Evolutionary conservation across 202 grass and related monocot species (phyloP), one percentile per base, ranked within the genome.

Genomic region (Sporobolus alterniflorus): DNA sequence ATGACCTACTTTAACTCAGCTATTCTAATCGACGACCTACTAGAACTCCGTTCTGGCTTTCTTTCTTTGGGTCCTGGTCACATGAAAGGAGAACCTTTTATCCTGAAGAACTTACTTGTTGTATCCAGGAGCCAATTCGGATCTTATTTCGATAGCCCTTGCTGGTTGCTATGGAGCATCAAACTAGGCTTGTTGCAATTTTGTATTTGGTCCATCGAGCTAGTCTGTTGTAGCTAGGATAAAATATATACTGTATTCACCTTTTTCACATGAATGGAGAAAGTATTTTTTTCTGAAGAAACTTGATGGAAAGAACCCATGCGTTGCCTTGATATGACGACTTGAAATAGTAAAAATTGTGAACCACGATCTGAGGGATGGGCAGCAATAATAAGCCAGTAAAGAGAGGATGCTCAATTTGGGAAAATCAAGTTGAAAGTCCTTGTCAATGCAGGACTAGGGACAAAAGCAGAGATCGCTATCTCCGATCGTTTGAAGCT

Each of bases 401-500:
- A n/a, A n/a, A n/a, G n/a, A n/a, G n/a, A n/a, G n/a, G n/a, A n/a
- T n/a, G n/a, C n/a, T n/a, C 65, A 15, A 20, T 26, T 62, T 16
- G 52, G 29, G 42, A 31, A 54, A 43, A 66, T 78, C 67, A 85
- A 82, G 30, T 33, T 24, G 31, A 73, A 81, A 60, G 54, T 76
- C 74, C 17, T 62, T 6, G 21, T 69, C 40, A 31, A 16, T 64
- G 43, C 70, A 76, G 78, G 82, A 11, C 39, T 43, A 66, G 43
- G 76, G 81, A 76, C 21, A 84, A 83, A 89, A 39, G 54, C 70
- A 80, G 54, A 34, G 59, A 68, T 86, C 69, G 50, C 70, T 80
- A 61, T 89, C 75, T 63, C 57, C 18, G 67, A 69, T n/a, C n/a
- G n/a, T n/a, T 73, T 69, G 75, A 54, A 84, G 7, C 47, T 25